These are phyloP conservation scores for Meredithiella fracta DNA, from an alignment of 2,329 filamentous ascomycete genomes.

Conservation along the genomic window DNA sequence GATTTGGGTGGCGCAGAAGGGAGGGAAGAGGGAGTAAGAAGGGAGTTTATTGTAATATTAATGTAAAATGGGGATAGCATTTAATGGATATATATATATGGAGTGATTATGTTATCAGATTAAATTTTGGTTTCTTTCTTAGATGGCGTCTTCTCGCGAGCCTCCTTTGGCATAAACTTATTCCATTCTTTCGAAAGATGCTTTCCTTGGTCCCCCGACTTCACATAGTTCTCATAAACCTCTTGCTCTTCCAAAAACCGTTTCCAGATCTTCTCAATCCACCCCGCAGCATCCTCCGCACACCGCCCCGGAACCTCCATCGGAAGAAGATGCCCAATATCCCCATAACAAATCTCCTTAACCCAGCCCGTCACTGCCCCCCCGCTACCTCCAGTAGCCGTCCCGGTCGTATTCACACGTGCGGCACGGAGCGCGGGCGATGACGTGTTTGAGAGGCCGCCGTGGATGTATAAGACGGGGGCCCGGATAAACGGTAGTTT, in stretches of 20 bases:
- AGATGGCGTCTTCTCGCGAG: neutral
- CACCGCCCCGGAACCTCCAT: conserved; percentile 59
- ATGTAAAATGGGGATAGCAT: neutral
- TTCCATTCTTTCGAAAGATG: conserved; percentile 26
- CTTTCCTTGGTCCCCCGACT: conserved; percentile 35
- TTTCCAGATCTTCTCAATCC: conserved; percentile 40
- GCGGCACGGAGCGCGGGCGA: conserved; percentile 31
- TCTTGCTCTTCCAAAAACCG: conserved; percentile 28
- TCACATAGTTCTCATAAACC: conserved; percentile 27
- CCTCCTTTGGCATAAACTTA: conserved; percentile 9
- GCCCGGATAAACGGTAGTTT: conserved; percentile 46
- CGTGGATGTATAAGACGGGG: conserved; percentile 53
- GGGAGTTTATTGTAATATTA: neutral
- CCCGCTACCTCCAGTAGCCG: conserved; percentile 50
- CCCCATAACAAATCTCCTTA: conserved; percentile 43
- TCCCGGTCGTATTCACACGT: conserved; percentile 48
- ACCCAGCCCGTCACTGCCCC: conserved; percentile 50
- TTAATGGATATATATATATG: neutral
- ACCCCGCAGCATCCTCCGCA: conserved; percentile 42
- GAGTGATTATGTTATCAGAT: too few species aligned
- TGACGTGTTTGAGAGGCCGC: conserved; percentile 41
- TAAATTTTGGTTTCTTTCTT: neutral
- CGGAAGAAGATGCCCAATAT: conserved; percentile 62
- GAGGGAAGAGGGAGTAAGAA: neutral
- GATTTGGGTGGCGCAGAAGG: conserved; percentile 38